Evolutionary conservation across 345 rosid genomes (phyloP), one percentile per base, ranked within the genome.

Genomic region (Camelina laxa): DNA sequence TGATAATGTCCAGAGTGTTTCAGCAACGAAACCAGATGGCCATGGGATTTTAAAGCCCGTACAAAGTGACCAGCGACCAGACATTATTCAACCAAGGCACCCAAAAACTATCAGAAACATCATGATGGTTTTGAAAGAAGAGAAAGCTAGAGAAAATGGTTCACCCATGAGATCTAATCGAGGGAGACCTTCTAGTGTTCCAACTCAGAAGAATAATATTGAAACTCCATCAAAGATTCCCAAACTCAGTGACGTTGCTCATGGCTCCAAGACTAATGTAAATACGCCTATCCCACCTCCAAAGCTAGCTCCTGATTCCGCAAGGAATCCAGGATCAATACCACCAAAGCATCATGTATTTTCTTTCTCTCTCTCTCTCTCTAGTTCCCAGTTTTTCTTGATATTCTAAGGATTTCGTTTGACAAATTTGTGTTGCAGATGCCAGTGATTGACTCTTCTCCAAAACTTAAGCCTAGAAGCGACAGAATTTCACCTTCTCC

Each of bases 101-200:
- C 94, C 97, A 3, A 95, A 88, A 77, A 87, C 91, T 59, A 92
- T 92, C 48, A 90, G 82, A 81, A 83, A 79, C 78, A 90, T 92
- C 57, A 90, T 95, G 96, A 89, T 86, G 87, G 89, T 97, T 74
- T 75, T 95, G 74, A 95, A 89, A 85, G 99, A 92, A 87, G 99
- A 92, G 57, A 89, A 89, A 82, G 82, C 80, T 62, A 85, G 97
- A 83, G 97, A 92, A 79, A 95, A 84, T 77, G 84, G 85, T 77
- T 95, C 97, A 36, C 97, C 97, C 7, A 75, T 87, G 90, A 87
- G 96, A 86, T 83, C 88, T 68, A 85, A 72, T 61, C 85, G 90
- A 38, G 47, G 75, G 12, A 91, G 86, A 86, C 45, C 81, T 44
- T 82, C 70, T 62, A 80, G 78, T 82, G 59, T 77, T 60, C 55